A percentile compares a stretch with the other conserved stretches of the same genome.
Evolutionary conservation across 306 rosid species (phyloP).

Genomic region (Spatholobus suberectus): DNA sequence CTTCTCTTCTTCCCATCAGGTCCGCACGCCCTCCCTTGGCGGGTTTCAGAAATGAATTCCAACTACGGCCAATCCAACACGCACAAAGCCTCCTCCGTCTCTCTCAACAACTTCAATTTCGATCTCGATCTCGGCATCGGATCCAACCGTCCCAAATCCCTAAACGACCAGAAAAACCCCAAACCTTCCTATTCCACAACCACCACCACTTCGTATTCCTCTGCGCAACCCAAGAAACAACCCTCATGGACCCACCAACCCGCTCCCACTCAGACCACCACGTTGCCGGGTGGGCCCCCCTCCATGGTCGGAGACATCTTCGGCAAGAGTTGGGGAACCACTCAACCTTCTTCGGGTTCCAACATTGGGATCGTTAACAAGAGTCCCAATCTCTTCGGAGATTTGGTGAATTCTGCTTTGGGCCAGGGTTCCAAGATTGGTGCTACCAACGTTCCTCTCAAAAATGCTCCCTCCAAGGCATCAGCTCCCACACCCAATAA

Average conservation of each 20-base stretch:
- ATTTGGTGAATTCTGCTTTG: slow-evolving; percentile 82
- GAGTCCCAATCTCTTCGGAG: slow-evolving; percentile 90
- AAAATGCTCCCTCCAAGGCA: slow-evolving; percentile 46
- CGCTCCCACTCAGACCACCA: slow-evolving; percentile 49
- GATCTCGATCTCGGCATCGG: slow-evolving; percentile 92
- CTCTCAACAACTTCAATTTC: slow-evolving; percentile 69
- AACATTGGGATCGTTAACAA: slow-evolving; percentile 63
- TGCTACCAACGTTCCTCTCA: slow-evolving; percentile 63
- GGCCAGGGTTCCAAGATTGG: slow-evolving; percentile 60
- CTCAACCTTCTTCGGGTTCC: slow-evolving; percentile 52
- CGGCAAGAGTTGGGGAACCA: slow-evolving; percentile 86
- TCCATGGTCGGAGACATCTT: slow-evolving; percentile 95
- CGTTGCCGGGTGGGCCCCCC: slow-evolving; percentile 54
- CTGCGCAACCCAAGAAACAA: slow-evolving; percentile 64
- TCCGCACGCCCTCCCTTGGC: not conserved
- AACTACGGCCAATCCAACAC: slow-evolving; percentile 42
- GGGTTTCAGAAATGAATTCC: slow-evolving; percentile 49
- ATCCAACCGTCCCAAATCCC: slow-evolving; percentile 77
- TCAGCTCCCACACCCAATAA: slow-evolving; percentile 41
- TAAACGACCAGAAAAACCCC: slow-evolving; percentile 82
- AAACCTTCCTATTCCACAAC: slow-evolving; percentile 50
- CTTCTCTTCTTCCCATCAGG: not conserved
- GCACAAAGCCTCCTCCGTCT: slow-evolving; percentile 55
- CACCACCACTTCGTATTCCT: slow-evolving; percentile 35
- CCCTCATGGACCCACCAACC: slow-evolving; percentile 94